Conservation (phyloP, 1,284 basidiomycete species). For the Moniliophthora roreri region DNA sequence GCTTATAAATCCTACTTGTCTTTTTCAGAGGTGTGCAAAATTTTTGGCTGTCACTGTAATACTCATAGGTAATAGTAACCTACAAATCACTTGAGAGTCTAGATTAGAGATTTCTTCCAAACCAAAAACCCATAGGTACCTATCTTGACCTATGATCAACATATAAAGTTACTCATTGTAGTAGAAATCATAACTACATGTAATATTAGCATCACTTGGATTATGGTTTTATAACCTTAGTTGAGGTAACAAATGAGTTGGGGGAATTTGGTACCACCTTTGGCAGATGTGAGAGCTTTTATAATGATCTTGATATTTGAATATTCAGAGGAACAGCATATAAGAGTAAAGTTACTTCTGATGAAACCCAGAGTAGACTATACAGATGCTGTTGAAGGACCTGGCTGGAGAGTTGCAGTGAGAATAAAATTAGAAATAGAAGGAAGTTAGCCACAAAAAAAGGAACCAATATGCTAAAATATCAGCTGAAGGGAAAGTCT, state of each 20-base stretch:
- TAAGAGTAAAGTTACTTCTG: conserved; percentile 1
- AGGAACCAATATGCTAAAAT: conserved; percentile 13
- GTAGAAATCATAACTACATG: no score
- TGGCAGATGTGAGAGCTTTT: not conserved
- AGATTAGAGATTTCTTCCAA: no score
- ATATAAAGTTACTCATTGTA: no score
- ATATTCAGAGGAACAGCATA: conserved; percentile 13
- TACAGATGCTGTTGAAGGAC: not conserved
- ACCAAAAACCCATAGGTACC: no score
- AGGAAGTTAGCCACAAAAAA: conserved; percentile 12
- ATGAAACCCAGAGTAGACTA: conserved; percentile 11
- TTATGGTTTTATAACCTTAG: not conserved
- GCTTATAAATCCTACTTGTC: no score
- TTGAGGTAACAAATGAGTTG: conserved; percentile 3
- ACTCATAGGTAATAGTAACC: no score
- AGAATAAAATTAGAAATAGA: conserved; percentile 12
- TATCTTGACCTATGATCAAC: no score
- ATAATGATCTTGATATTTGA: conserved; percentile 7
- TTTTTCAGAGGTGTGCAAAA: no score
- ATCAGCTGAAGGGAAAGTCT: conserved; percentile 10
- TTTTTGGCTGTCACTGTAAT: no score
- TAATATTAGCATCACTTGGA: no score
- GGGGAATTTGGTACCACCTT: not conserved
- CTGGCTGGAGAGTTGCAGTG: conserved; percentile 15
- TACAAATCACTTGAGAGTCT: no score